Percentiles rank a stretch among this genome's conserved stretches.
Conservation (phyloP, 1,284 basidiomycete species). For the Pascua sp. region DNA sequence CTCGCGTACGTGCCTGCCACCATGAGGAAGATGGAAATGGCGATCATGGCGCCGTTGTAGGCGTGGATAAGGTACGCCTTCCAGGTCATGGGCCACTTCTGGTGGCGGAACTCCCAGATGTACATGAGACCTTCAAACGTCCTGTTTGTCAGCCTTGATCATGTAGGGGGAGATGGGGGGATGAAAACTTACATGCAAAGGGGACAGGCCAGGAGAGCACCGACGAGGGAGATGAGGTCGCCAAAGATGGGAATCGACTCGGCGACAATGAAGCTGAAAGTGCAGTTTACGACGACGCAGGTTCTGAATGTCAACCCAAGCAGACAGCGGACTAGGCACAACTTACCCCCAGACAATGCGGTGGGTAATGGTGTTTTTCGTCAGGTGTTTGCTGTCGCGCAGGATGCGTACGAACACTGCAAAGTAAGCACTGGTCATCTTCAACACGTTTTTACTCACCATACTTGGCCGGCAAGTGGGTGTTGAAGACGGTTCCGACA, state of each 20-base stretch:
- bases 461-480: constrained; percentile 15
- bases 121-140: constrained; percentile 11
- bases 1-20: constrained; percentile 36
- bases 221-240: constrained; percentile 29
- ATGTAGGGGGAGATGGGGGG: constrained; percentile 9
- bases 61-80: constrained; percentile 9
- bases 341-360: constrained; percentile 49
- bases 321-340: background rate
- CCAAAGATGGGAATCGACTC: constrained; percentile 18
- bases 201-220: constrained; percentile 18
- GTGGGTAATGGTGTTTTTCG: constrained; percentile 23
- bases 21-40: constrained; percentile 25
- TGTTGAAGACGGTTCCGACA: constrained; percentile 23
- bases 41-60: constrained; percentile 20
- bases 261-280: constrained; percentile 9
- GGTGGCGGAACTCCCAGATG: constrained; percentile 14
- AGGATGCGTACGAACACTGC: constrained; percentile 35
- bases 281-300: background rate
- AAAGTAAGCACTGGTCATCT: constrained; percentile 21
- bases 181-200: constrained; percentile 4
- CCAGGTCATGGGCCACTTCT: constrained; percentile 15
- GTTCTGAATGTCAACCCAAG: constrained; percentile 13
- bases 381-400: constrained; percentile 27
- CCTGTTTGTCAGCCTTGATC: background rate
- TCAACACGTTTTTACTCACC: background rate